Base-by-base conservation (phyloP, 1,284 basidiomycete species). In the Marasmius tenuissimus region DNA sequence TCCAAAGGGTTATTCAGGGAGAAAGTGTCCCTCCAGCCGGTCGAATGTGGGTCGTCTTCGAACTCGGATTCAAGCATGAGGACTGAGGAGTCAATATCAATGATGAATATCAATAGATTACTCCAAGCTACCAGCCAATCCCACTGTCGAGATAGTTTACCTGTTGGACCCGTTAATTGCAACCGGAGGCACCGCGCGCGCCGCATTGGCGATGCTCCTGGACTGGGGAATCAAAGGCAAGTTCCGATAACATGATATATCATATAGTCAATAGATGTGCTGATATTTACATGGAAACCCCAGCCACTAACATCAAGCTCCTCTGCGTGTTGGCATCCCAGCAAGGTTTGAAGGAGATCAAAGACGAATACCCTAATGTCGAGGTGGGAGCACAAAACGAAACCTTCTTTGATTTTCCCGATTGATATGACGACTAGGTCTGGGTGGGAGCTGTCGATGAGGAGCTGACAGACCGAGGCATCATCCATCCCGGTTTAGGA, bases 91-190 rank as follows among this genome's bases (percentile, higher is more conserved):
- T 27, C 27, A 27, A 27, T 4, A 27, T 27, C 27, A 4, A 27
- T 27, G 27, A 27, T 27, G 27, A 27, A 27, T 38, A 47, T 51
- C 51, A 62, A 1, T 63, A 91, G 95, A 97, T 75, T 96, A 96
- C 76, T 96, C 94, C 63, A 97, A 97, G 78, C 84, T 98, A 11
- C 96, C 96, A 7, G 77, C 85, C 35, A 77, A 79, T 16, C 88
- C 91, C 0, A 88, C 90, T 0, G 86, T 96, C 6, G 95, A 97
- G 71, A 77, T 86, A 52, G 90, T 96, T 34, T 93, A 89, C 76
- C 78, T 98, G 42, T 82, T 98, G 47, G 96, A 98, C 69, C 93
- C 96, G 3, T 78, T 98, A 48, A 91, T 98, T 69, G 96, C 96
- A 0, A 98, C 96, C 0, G 96, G 96, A 63, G 93, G 93, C n/a